These are phyloP conservation scores for Emmonsia crescens DNA, from an alignment of 2,329 filamentous ascomycete genomes.

Conservation along the genomic window DNA sequence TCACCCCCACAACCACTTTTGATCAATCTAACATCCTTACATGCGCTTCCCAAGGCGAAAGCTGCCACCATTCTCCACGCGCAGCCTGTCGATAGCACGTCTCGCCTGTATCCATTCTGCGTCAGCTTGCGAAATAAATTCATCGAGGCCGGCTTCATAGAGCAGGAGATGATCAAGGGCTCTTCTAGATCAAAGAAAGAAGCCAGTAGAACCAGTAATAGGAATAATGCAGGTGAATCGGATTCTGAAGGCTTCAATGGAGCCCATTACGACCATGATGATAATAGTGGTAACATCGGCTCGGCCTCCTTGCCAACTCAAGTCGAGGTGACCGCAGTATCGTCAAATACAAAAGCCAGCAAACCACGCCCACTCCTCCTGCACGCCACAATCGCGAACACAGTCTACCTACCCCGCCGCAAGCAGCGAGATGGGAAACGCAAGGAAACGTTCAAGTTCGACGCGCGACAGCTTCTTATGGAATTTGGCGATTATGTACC, in stretches of 20 bases:
- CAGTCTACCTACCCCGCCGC: slow-evolving; percentile 50
- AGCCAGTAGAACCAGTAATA: background rate
- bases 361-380: slow-evolving; percentile 53
- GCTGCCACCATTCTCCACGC: slow-evolving; percentile 33
- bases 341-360: background rate
- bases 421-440: slow-evolving; percentile 6
- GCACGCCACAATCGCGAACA: slow-evolving; percentile 81
- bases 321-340: background rate
- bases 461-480: slow-evolving; percentile 25
- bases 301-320: background rate
- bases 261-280: background rate
- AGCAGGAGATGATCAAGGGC: slow-evolving; percentile 11
- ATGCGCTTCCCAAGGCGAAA: slow-evolving; percentile 28
- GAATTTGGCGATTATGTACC: slow-evolving; percentile 17
- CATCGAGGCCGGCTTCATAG: slow-evolving; percentile 33
- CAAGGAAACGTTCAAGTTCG: slow-evolving; percentile 37
- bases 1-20: slow-evolving; percentile 22
- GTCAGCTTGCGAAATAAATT: slow-evolving; percentile 32
- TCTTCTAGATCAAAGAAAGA: background rate
- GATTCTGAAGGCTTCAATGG: background rate
- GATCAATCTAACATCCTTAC: slow-evolving; percentile 34
- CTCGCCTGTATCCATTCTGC: slow-evolving; percentile 33
- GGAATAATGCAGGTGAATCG: background rate
- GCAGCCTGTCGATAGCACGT: slow-evolving; percentile 28
- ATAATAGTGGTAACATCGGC: background rate